These are phyloP conservation scores for Colletotrichum zoysiae DNA, from an alignment of 2,329 filamentous ascomycete genomes.

Conservation along the genomic window DNA sequence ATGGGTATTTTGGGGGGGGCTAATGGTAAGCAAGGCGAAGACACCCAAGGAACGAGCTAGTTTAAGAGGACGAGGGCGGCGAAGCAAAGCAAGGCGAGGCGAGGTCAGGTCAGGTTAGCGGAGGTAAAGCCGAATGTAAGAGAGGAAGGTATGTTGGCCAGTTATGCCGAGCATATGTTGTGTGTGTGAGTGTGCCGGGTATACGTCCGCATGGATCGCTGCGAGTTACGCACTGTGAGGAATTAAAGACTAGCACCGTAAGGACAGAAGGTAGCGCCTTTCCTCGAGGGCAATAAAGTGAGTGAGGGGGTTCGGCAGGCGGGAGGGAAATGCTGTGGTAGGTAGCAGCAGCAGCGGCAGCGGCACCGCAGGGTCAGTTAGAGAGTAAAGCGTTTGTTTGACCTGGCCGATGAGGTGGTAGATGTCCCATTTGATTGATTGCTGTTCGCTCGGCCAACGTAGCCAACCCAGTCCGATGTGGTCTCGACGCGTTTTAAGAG, in stretches of 20 bases:
- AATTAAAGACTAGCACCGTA: neutral
- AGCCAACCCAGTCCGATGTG: neutral
- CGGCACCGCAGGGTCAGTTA: neutral
- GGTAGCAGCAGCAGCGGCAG: too few species aligned
- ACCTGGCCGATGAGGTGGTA: neutral
- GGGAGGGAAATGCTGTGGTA: neutral
- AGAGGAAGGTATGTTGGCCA: constrained; percentile 9
- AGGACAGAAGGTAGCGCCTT: neutral
- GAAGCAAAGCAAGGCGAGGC: constrained; percentile 17
- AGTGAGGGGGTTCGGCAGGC: neutral
- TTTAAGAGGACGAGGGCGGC: neutral
- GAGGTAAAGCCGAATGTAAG: constrained; percentile 11
- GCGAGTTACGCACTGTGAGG: neutral
- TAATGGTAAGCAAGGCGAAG: neutral
- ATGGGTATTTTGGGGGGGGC: neutral
- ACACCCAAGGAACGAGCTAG: neutral
- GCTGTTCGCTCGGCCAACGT: constrained; percentile 2
- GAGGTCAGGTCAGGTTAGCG: neutral
- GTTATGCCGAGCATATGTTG: neutral
- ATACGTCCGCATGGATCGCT: constrained; percentile 1
- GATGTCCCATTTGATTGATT: constrained; percentile 5
- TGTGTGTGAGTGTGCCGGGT: neutral
- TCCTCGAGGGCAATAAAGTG: neutral
- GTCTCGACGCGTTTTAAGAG: neutral
- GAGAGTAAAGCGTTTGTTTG: neutral